Base-by-base conservation (phyloP, 2,329 filamentous ascomycete species). In the Ophiostoma sp. region DNA sequence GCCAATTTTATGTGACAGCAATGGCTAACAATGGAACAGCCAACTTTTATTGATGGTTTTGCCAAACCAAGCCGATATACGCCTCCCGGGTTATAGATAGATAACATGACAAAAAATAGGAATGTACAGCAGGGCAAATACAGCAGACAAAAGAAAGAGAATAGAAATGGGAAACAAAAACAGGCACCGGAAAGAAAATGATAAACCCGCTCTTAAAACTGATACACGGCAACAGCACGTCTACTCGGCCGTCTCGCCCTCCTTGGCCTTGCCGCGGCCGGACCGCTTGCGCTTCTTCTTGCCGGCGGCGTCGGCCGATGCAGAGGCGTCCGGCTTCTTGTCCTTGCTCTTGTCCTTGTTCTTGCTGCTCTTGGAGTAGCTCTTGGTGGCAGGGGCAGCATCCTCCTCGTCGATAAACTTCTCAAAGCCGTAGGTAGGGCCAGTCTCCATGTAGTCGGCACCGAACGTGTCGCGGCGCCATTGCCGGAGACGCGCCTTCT, bases 401-500 rank as follows among this genome's bases (percentile, higher is more conserved):
- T 20, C 69, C 6, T 69, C 67, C 35, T 70, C 67, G 20, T 69
- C 72, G 2, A 72, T 36, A 41, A 74, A 69, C 54, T 76, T 77
- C 74, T 85, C 85, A 66, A 87, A 86, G n/a, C 84, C 85, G 74
- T 83, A 87, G 5, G 84, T 86, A 31, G 86, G 86, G 0, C 86
- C 86, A 4, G 83, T 82, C 69, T 81, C 78, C 79, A 87, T 85
- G 73, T 78, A 88, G 75, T 87, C 86, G 65, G 78, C 79, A 23
- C 87, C 88, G 77, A 90, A 90, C 20, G 84, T 85, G 69, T 89
- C 87, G 72, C 84, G 82, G 67, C 88, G 87, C 95, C 95, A 99
- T 81, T 97, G 87, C 77, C 93, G 84, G 72, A 99, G 83, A 27
- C 94, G 86, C 8, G 92, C 92, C 82, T 98, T 98, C 86, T 98